Percentiles rank a stretch among this genome's conserved stretches.
Conservation (phyloP, 2,329 filamentous ascomycete genomes). For the Aspergillus japonicus region DNA sequence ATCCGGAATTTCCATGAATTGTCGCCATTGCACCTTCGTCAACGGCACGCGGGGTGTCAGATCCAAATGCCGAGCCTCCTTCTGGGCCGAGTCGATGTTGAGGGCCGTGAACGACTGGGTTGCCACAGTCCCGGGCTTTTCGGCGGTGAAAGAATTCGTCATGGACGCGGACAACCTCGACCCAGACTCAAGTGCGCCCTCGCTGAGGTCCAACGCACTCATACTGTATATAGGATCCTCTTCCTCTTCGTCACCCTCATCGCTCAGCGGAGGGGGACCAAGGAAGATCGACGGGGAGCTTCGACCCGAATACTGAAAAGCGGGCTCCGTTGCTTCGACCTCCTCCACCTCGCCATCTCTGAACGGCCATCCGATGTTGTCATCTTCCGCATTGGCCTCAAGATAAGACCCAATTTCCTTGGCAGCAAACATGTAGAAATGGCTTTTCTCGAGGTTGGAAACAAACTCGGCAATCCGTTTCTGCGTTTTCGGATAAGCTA, state of each 20-base stretch:
- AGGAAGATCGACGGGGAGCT: constrained; percentile 40
- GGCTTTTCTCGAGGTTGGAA: constrained; percentile 67
- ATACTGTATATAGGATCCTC: constrained; percentile 41
- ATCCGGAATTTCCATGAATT: constrained; percentile 82
- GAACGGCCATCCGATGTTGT: constrained; percentile 90
- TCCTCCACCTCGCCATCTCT: constrained; percentile 63
- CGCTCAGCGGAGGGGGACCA: constrained; percentile 20
- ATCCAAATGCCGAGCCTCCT: constrained; percentile 69
- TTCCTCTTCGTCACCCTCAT: constrained; percentile 32
- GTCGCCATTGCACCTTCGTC: constrained; percentile 83
- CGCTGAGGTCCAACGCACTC: constrained; percentile 41
- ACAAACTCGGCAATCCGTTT: constrained; percentile 74
- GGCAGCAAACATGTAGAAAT: constrained; percentile 80
- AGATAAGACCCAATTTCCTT: constrained; percentile 81
- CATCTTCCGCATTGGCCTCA: constrained; percentile 75
- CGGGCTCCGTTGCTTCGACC: constrained; percentile 42
- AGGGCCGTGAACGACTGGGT: constrained; percentile 46
- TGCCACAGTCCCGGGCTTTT: constrained; percentile 39
- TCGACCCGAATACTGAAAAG: constrained; percentile 41
- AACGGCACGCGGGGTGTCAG: constrained; percentile 68
- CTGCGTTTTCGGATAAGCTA: constrained; percentile 74
- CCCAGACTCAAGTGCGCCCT: constrained; percentile 38
- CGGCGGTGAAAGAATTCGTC: constrained; percentile 40
- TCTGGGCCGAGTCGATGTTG: constrained; percentile 69
- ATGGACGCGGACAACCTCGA: constrained; percentile 39